Evolutionary conservation across 305 asterid genomes (phyloP), one percentile per base, ranked within the genome.

Genomic region (Striga hermonthica): DNA sequence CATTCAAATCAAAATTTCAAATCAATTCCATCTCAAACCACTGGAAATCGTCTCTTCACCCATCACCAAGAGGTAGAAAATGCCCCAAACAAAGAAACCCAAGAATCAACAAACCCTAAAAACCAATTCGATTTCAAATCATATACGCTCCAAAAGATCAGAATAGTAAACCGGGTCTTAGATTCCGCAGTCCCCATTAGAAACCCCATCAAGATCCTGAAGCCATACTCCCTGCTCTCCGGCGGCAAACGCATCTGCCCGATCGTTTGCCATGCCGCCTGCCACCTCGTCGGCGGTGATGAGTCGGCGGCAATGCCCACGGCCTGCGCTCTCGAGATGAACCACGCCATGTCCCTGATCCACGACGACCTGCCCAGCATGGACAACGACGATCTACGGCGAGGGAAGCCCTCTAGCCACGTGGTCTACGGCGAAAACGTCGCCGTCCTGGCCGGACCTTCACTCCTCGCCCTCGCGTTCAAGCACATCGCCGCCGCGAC

Each of bases 191-290:
- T 75, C 31, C 72, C 79, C 6, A 41, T 70, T 3, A 12, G 39
- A 60, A 47, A 66, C 54, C 73, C 75, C n/a, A 11, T 12, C 9
- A 63, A 40, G 54, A 56, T 75, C 67, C 59, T 6, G 55, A 70
- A 47, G 16, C 76, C 4, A 70, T 75, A 75, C 60, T 57, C 76
- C n/a, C 71, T 75, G 47, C 74, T 75, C 34, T 72, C 70, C n/a
- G 66, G 64, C 15, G 80, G 80, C 50, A 75, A 71, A 9, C 73
- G 71, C 43, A 72, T 75, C 55, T 67, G 76, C 62, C 80, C 76
- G 6, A 58, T 75, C 39, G 76, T 75, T 22, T 75, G 80, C 68
- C 60, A 71, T 3, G 74, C 76, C 56, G 69, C 76, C 41, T 75
- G 74, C 35, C 61, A 55, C 47, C 73, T 75, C 40, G 74, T 71